phyloP scores from a whole-genome alignment of 176 grass and related monocot genomes.

The Otatea glauca region DNA sequence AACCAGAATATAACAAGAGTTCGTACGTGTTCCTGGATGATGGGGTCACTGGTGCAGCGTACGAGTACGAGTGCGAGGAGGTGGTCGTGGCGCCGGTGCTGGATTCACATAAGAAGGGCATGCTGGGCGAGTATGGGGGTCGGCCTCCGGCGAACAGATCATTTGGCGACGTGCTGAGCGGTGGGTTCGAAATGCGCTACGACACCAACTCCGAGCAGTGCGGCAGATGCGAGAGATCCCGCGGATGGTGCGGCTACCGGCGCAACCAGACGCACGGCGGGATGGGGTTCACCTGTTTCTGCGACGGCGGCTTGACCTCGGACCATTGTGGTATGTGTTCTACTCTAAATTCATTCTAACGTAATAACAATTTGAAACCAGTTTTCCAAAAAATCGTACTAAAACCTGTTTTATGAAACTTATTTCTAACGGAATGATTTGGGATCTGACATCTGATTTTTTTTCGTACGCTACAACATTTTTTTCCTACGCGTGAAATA shows the following conservation, averaged over 20 bases:
- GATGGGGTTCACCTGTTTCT: conserved; percentile 47
- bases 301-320: not conserved
- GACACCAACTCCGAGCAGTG: not conserved
- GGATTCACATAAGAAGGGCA: not conserved
- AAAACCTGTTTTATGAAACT: too few species aligned
- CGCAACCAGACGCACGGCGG: not conserved
- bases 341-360: too few species aligned
- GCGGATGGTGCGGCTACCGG: conserved; percentile 55
- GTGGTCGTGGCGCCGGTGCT: conserved; percentile 55
- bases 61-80: conserved; percentile 39
- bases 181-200: conserved; percentile 47
- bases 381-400: too few species aligned
- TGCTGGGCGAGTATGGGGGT: not conserved
- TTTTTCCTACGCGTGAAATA: too few species aligned
- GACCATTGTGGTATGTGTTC: conserved; percentile 4
- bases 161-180: not conserved
- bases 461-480: too few species aligned
- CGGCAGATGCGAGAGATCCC: conserved; percentile 24
- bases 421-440: too few species aligned
- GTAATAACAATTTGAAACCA: too few species aligned
- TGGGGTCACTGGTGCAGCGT: not conserved
- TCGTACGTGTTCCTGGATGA: conserved; percentile 28
- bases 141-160: not conserved
- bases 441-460: too few species aligned
- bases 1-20: rapidly evolving